These are phyloP conservation scores for Nidula niveotomentosa DNA, from an alignment of 1,284 basidiomycete genomes.

Conservation along the genomic window DNA sequence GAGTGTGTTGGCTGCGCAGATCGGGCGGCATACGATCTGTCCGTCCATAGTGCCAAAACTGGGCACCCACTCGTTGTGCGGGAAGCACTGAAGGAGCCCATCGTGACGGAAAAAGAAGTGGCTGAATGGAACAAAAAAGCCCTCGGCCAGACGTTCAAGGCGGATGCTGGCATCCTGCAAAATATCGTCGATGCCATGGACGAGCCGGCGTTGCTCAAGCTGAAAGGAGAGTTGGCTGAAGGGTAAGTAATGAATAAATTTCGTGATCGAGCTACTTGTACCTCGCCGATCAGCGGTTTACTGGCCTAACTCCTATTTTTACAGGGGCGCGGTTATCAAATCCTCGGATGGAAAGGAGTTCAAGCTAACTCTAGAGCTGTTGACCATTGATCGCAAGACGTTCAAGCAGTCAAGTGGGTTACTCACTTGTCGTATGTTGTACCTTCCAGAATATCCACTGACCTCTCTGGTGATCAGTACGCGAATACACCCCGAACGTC, in stretches of 20 bases:
- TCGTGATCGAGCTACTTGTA: constrained; percentile 4
- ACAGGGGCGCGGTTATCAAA: constrained; percentile 47
- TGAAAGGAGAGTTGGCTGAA: constrained; percentile 76
- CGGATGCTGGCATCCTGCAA: constrained; percentile 77
- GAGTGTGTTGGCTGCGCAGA: constrained; percentile 99
- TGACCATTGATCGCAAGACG: constrained; percentile 83
- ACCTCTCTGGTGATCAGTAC: constrained; percentile 50
- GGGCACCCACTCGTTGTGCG: constrained; percentile 80
- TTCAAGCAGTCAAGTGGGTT: constrained; percentile 87
- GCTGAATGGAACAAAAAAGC: constrained; percentile 86
- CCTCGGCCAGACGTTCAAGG: constrained; percentile 90
- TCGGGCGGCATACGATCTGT: constrained; percentile 92
- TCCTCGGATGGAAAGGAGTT: constrained; percentile 69
- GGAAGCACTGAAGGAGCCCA: constrained; percentile 82
- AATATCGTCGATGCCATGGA: constrained; percentile 69
- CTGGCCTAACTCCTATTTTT: constrained; percentile 11
- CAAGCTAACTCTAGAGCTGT: constrained; percentile 72
- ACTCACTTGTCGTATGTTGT: background rate
- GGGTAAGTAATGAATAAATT: constrained; percentile 50
- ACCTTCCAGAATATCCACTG: background rate
- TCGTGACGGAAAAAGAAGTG: constrained; percentile 64
- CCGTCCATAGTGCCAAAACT: constrained; percentile 61
- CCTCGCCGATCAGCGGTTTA: constrained; percentile 8
- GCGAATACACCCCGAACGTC: constrained; percentile 96
- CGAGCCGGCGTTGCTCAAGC: constrained; percentile 65